These are phyloP conservation scores for Psilocybe sp. DNA, from an alignment of 768 basidiomycete species.

Conservation along the genomic window DNA sequence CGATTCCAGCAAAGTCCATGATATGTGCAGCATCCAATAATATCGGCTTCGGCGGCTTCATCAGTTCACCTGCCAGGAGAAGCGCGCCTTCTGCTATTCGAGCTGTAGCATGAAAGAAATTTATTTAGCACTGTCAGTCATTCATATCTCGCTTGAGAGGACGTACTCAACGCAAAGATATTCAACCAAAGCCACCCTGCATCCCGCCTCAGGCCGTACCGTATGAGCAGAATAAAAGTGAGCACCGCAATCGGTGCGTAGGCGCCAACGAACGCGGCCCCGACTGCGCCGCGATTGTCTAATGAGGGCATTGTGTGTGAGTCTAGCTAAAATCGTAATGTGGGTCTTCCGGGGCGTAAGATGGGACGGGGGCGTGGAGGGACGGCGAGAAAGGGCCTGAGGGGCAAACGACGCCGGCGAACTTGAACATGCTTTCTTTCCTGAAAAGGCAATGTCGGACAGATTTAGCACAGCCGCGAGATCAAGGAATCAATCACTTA, in stretches of 20 bases:
- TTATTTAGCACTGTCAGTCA: neutral
- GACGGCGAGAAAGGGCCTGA: constrained; percentile 6
- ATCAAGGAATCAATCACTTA: constrained; percentile 2
- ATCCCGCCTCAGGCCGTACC: constrained; percentile 56
- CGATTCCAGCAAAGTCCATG: constrained; percentile 41
- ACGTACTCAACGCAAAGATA: constrained; percentile 56
- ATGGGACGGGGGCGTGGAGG: constrained; percentile 1
- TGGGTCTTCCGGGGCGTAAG: constrained; percentile 19
- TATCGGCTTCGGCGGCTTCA: constrained; percentile 33
- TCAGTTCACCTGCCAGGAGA: constrained; percentile 51
- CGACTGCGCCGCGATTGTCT: constrained; percentile 47
- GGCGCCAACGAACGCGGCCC: constrained; percentile 56
- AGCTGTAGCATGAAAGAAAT: constrained; percentile 31
- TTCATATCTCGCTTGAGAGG: neutral
- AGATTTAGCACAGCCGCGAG: constrained; percentile 14
- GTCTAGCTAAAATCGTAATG: constrained; percentile 14
- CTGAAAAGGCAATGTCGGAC: constrained; percentile 21
- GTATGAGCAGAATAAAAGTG: constrained; percentile 41
- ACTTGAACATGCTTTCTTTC: constrained; percentile 14
- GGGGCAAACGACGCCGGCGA: neutral
- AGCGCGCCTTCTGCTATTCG: constrained; percentile 58
- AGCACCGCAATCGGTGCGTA: constrained; percentile 55
- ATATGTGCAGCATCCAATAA: constrained; percentile 54
- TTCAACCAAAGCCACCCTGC: constrained; percentile 70
- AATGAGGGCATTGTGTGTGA: constrained; percentile 35